Evolutionary conservation across 805 yeast genomes (phyloP), one percentile per base, ranked within the genome.

Genomic region (Cyberlindnera saturnus): DNA sequence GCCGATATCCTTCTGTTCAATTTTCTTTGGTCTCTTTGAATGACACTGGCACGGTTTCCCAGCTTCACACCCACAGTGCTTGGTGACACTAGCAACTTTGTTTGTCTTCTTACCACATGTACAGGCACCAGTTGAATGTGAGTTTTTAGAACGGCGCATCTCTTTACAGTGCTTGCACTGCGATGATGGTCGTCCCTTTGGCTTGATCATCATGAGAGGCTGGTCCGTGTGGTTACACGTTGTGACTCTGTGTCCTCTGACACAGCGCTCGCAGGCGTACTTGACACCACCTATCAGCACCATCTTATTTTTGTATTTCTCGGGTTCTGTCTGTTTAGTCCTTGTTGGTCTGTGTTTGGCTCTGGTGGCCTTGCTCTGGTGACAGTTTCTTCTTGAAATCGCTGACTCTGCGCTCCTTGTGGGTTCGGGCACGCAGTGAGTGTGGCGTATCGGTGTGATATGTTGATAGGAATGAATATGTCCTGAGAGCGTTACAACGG

Each of bases 201-300:
- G 96, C 60, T 93, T 93, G 62, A 93, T 91, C 86, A 84, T 84
- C 60, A 86, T 82, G 52, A 93, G 68, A 5, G 95, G 95, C 57
- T 86, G 87, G 52, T 93, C 96, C 0, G 90, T 79, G 62, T 93
- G 99, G 36, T 83, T 81, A 64, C 99, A 93, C 3, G 95, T 80
- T 1, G 96, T 86, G 37, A 91, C 99, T 42, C 99, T 71, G 60
- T 93, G 99, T 36, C 99, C 99, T 47, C 99, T 74, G 39, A 93
- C 90, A 64, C 99, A 91, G 47, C 96, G 70, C 51, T 89, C 96
- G 63, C 99, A 91, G 46, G 99, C 98, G 64, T 89, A 91, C 61
- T 93, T 91, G 51, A 86, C 82, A 32, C 97, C 98, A 56, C 89
- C 87, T 41, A 91, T 81, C 41, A 87, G 70, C 44, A 91, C 96